Base-by-base conservation (phyloP, 148 eudicot genomes). In the Heliosperma pusillum region DNA sequence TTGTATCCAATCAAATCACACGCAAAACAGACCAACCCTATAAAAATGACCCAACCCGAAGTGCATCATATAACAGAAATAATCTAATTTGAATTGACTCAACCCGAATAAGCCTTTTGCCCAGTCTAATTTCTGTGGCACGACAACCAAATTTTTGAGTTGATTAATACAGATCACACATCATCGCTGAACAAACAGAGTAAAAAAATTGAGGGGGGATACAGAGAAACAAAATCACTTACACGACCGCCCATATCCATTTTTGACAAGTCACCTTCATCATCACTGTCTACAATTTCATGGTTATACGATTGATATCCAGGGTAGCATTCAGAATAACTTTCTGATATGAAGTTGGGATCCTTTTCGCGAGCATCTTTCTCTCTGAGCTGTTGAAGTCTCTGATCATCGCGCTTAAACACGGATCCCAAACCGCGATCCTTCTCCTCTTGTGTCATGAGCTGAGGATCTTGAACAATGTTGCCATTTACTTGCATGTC, bases 211-310 rank as follows among this genome's bases (percentile, higher is more conserved):
- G 61, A 13, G 53, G 62, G 22, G 50, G 10, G 24, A 19, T 61
- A 50, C 9, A 27, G 50, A 56, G 71, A 64, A 24, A 53, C 50
- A 69, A 56, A 66, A 77, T 50, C 65, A 84, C 98, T 84, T 80
- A 95, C 98, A 72, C 98, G 93, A 17, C 97, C 96, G 69, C 98
- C 98, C 98, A 95, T 95, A 82, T 95, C 98, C 98, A 95, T 95
- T 80, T 95, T 95, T 44, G 98, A 86, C 75, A 95, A 75, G 82
- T 95, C 98, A 58, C 76, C 98, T 84, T 95, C 98, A 78, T 92
- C 97, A 79, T 95, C 98, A 69, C 98, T 95, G 69, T 86, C 97
- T 44, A 90, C 97, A 63, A 95, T 64, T 86, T 95, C 98, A 66
- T 94, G 98, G 65, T 92, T 92, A 75, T 92, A 95, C 67, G 90